phyloP scores from a whole-genome alignment of 768 basidiomycete species.

The Collybia nuda region DNA sequence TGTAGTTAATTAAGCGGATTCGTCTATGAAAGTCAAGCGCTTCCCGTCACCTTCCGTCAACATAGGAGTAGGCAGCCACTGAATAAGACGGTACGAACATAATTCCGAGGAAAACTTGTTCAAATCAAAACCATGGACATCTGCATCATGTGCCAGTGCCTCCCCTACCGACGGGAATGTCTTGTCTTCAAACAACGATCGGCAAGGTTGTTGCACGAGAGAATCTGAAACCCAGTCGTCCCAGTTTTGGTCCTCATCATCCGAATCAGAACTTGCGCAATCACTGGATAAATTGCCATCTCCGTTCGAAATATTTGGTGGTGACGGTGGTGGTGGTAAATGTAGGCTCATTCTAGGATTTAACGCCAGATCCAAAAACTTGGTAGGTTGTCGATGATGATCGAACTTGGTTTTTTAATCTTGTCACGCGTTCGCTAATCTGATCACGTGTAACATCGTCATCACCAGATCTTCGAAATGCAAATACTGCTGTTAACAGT shows the following conservation, averaged over 20 bases:
- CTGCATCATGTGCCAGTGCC: slow-evolving; percentile 62
- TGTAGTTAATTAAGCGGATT: slow-evolving; percentile 84
- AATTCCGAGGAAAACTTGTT: slow-evolving; percentile 46
- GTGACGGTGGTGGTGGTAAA: slow-evolving; percentile 28
- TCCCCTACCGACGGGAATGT: slow-evolving; percentile 57
- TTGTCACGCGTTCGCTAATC: slow-evolving; percentile 3
- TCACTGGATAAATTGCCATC: slow-evolving; percentile 22
- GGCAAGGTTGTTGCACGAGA: slow-evolving; percentile 48
- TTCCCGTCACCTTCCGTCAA: slow-evolving; percentile 24
- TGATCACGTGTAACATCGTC: no score
- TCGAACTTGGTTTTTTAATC: slow-evolving; percentile 1
- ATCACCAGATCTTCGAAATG: no score
- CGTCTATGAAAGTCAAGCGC: slow-evolving; percentile 78
- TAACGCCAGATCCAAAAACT: background rate
- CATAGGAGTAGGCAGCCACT: background rate
- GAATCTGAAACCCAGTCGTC: slow-evolving; percentile 84
- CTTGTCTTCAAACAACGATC: slow-evolving; percentile 75
- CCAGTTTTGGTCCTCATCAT: slow-evolving; percentile 61
- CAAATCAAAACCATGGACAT: slow-evolving; percentile 63
- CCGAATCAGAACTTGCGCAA: slow-evolving; percentile 29
- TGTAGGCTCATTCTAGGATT: slow-evolving; percentile 35
- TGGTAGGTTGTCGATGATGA: background rate
- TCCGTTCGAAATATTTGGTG: slow-evolving; percentile 17
- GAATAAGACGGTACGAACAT: slow-evolving; percentile 40
- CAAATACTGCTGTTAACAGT: no score